phyloP scores from a whole-genome alignment of 441 rosid genomes.

The Euphorbia celastroides region DNA sequence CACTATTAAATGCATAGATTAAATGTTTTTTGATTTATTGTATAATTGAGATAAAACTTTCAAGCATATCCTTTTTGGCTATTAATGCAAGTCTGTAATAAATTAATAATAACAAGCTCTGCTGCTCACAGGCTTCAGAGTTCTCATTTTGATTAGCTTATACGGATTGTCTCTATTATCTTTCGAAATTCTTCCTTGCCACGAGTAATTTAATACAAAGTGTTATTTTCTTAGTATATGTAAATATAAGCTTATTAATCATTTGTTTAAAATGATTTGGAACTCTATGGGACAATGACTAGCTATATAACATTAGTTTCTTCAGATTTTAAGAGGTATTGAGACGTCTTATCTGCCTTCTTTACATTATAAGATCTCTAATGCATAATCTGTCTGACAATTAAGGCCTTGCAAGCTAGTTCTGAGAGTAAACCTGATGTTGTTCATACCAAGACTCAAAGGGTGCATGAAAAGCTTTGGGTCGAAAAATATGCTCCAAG shows the following conservation, averaged over 20 bases:
- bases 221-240: neutral
- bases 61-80: neutral
- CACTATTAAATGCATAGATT: neutral
- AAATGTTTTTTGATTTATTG: neutral
- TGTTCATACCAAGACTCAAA: slow-evolving; percentile 38
- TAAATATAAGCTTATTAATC: neutral
- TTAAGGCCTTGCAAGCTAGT: slow-evolving; percentile 77
- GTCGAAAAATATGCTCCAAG: slow-evolving; percentile 93
- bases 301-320: neutral
- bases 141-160: neutral
- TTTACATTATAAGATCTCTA: slow-evolving; percentile 11
- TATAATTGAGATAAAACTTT: neutral
- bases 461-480: slow-evolving; percentile 74
- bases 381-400: slow-evolving; percentile 20
- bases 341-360: too few species aligned
- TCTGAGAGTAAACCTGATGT: slow-evolving; percentile 42
- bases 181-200: neutral
- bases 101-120: neutral
- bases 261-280: neutral
- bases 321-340: neutral
- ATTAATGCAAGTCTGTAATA: neutral
- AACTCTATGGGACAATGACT: neutral
- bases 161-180: neutral
- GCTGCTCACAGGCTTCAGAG: neutral
- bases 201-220: neutral